A percentile compares a stretch with the other conserved stretches of the same genome.
These are phyloP conservation scores for Suhomyces emberorum DNA, from an alignment of 805 yeast genomes.

Conservation along the genomic window DNA sequence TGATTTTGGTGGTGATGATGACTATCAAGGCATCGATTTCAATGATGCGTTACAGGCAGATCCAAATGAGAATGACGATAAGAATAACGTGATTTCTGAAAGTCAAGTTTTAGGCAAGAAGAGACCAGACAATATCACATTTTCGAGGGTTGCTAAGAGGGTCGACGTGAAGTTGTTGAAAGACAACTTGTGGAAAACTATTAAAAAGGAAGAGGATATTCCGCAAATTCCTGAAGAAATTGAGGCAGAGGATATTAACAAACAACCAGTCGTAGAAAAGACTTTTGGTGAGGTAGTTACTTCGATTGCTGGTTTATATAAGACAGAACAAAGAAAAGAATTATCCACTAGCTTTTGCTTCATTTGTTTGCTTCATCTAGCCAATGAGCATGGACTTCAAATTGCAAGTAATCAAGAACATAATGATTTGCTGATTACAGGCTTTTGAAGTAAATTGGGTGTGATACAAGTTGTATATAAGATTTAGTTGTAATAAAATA, in stretches of 20 bases:
- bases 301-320: constrained; percentile 51
- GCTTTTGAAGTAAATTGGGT: constrained; percentile 3
- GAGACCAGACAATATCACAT: constrained; percentile 47
- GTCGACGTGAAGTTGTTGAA: constrained; percentile 74
- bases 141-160: constrained; percentile 70
- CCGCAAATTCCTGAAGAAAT: constrained; percentile 2
- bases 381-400: constrained; percentile 76
- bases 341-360: constrained; percentile 83
- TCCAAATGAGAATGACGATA: constrained; percentile 5
- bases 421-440: constrained; percentile 34
- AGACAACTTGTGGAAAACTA: constrained; percentile 68
- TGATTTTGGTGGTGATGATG: constrained; percentile 32
- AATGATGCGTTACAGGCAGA: constrained; percentile 36
- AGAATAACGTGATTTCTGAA: constrained; percentile 15
- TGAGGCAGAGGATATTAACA: constrained; percentile 25
- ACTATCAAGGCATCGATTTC: constrained; percentile 39
- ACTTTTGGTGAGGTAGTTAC: constrained; percentile 44
- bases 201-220: constrained; percentile 20
- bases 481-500: not conserved
- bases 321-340: constrained; percentile 55
- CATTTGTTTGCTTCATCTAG: constrained; percentile 77
- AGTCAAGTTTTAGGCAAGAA: constrained; percentile 20
- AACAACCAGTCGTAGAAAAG: constrained; percentile 17
- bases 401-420: constrained; percentile 47
- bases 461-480: not conserved